phyloP scores from a whole-genome alignment of 2,329 filamentous ascomycete species.

The Helicocarpus griseus region DNA sequence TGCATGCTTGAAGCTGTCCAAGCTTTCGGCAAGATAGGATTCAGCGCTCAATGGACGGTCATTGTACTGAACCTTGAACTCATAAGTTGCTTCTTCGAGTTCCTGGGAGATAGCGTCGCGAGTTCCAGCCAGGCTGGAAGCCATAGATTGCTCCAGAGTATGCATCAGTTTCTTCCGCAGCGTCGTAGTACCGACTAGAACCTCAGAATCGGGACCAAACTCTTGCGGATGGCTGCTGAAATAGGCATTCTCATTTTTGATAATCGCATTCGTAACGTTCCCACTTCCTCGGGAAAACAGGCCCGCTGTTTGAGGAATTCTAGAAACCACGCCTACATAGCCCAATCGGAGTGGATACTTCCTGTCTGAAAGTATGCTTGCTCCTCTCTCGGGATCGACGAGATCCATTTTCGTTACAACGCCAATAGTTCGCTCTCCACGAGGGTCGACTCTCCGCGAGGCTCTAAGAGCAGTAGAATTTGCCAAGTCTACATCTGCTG shows the following conservation, averaged over 20 bases:
- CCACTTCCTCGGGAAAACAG: slow-evolving; percentile 75
- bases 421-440: slow-evolving; percentile 91
- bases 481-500: slow-evolving; percentile 91
- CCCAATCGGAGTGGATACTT: slow-evolving; percentile 93
- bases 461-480: slow-evolving; percentile 90
- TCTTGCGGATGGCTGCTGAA: slow-evolving; percentile 76
- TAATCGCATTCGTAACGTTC: slow-evolving; percentile 71
- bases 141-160: slow-evolving; percentile 95
- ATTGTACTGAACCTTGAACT: slow-evolving; percentile 99
- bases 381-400: slow-evolving; percentile 72
- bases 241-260: slow-evolving; percentile 77
- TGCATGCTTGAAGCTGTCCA: slow-evolving; percentile 94
- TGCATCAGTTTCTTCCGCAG: slow-evolving; percentile 94
- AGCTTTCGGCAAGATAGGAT: slow-evolving; percentile 87
- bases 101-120: slow-evolving; percentile 90
- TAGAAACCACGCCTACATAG: slow-evolving; percentile 90
- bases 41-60: slow-evolving; percentile 90
- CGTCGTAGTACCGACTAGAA: slow-evolving; percentile 73
- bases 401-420: slow-evolving; percentile 99
- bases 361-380: slow-evolving; percentile 69
- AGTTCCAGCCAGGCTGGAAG: slow-evolving; percentile 76
- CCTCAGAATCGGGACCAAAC: slow-evolving; percentile 62
- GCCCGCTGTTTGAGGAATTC: slow-evolving; percentile 56
- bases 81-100: slow-evolving; percentile 91
- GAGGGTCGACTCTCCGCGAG: slow-evolving; percentile 81